A percentile compares a stretch with the other conserved stretches of the same genome.
Conservation (phyloP, 2,329 filamentous ascomycete species). For the Exophiala alcalophila region DNA sequence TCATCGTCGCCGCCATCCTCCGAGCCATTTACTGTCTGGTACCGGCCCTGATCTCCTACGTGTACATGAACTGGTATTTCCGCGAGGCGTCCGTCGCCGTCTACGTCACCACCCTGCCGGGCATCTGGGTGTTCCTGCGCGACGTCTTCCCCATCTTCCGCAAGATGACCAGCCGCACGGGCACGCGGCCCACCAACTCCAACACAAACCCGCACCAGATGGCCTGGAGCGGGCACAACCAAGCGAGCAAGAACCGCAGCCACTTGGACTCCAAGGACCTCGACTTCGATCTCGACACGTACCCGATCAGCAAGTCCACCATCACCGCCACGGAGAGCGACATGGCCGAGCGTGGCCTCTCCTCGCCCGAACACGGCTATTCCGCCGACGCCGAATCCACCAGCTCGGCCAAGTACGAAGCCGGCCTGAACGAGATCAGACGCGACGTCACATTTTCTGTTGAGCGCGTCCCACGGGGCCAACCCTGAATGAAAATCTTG, state of each 20-base stretch:
- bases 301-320: slow-evolving; percentile 20
- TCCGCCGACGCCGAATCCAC: slow-evolving; percentile 19
- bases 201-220: slow-evolving; percentile 1
- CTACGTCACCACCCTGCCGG: slow-evolving; percentile 52
- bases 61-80: slow-evolving; percentile 50
- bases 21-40: slow-evolving; percentile 50
- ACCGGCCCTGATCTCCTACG: slow-evolving; percentile 34
- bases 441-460: slow-evolving; percentile 23
- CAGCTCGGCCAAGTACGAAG: slow-evolving; percentile 12
- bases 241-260: slow-evolving; percentile 5
- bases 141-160: slow-evolving; percentile 42
- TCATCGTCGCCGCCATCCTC: slow-evolving; percentile 49
- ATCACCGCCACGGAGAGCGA: slow-evolving; percentile 10
- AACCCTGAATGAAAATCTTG: slow-evolving; percentile 7
- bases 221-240: background rate
- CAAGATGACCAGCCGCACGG: slow-evolving; percentile 6
- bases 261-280: slow-evolving; percentile 15
- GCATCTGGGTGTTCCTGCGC: slow-evolving; percentile 51
- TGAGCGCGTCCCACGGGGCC: slow-evolving; percentile 7
- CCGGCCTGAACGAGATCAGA: slow-evolving; percentile 13
- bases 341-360: slow-evolving; percentile 1
- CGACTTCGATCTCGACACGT: slow-evolving; percentile 18
- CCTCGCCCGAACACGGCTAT: slow-evolving; percentile 3
- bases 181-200: slow-evolving; percentile 9
- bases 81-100: slow-evolving; percentile 45